phyloP scores from a whole-genome alignment of 2,329 filamentous ascomycete species.

The Penicillium occitanis region DNA sequence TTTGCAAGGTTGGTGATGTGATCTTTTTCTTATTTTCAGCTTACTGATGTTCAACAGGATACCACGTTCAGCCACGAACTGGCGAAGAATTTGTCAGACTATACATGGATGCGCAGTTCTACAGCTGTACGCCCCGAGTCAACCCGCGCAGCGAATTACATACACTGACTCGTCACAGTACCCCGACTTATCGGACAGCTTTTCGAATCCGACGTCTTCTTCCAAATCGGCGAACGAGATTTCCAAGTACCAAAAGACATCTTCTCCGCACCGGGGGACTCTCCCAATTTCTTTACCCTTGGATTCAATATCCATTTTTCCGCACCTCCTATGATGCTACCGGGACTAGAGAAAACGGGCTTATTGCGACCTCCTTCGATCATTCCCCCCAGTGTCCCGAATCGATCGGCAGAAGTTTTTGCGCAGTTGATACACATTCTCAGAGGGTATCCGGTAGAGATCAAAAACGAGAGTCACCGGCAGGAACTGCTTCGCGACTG shows the following conservation, averaged over 20 bases:
- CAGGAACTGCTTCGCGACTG: constrained; percentile 78
- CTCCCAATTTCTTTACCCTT: constrained; percentile 93
- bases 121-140: constrained; percentile 62
- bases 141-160: background rate
- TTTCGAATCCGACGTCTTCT: constrained; percentile 88
- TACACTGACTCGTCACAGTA: constrained; percentile 51
- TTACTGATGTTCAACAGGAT: constrained; percentile 52
- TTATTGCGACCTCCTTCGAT: constrained; percentile 86
- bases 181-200: constrained; percentile 87
- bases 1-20: constrained; percentile 61
- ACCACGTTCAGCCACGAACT: constrained; percentile 79
- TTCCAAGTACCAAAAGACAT: constrained; percentile 90
- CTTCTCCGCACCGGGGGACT: constrained; percentile 80
- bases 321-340: constrained; percentile 75
- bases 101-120: constrained; percentile 94
- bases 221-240: constrained; percentile 80
- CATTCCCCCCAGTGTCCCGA: constrained; percentile 75
- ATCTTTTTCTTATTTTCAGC: constrained; percentile 10
- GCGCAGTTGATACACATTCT: constrained; percentile 77
- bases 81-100: constrained; percentile 86
- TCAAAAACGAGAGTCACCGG: constrained; percentile 74
- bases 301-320: constrained; percentile 88
- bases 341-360: constrained; percentile 74
- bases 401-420: constrained; percentile 80
- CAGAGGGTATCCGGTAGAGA: constrained; percentile 77